Evolutionary conservation across 192 early-diverging fungal genomes (phyloP), one percentile per base, ranked within the genome.

Genomic region (Coemansia reversa): DNA sequence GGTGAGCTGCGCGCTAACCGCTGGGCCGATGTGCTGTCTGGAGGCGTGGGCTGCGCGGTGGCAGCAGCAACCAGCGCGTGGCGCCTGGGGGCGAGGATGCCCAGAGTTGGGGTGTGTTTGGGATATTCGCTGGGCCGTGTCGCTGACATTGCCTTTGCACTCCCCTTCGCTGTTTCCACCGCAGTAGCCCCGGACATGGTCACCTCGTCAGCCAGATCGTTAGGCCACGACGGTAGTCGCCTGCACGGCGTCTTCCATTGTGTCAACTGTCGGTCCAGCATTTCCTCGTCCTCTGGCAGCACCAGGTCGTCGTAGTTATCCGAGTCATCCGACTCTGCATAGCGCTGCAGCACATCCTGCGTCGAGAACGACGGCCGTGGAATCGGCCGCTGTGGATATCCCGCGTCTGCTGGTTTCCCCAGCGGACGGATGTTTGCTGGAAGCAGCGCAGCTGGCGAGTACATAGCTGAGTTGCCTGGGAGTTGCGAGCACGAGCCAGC

Each of bases 241-340:
- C 61, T 61, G 28, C 65, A 62, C 42, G 75, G 75, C 45, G 75
- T 72, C 69, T 67, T 67, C 75, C 65, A 65, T 33, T 67, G 65
- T 2, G 69, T 60, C 53, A 77, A 51, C 35, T 77, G 75, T 49
- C 29, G 52, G 51, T 77, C 75, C 62, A 77, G 66, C 58, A 57
- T 51, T 58, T 65, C 69, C 58, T 51, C 75, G 6, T 77, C 75
- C 27, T 77, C 69, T 12, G 75, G 75, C 42, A 77, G 60, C 59
- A 77, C 75, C 69, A 77, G 27, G 42, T 77, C 75, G 51, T 77
- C 69, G 59, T 77, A 77, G 63, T 72, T 72, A 32, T 77, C 75
- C 11, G 42, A 55, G 58, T 77, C 75, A 7, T 51, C 24, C 6
- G 65, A 27, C 62, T 77, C 75, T n/a, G 59, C 69, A 32, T 72